Base-by-base conservation (phyloP, 2,329 filamentous ascomycete genomes). In the Cercospora sojina region DNA sequence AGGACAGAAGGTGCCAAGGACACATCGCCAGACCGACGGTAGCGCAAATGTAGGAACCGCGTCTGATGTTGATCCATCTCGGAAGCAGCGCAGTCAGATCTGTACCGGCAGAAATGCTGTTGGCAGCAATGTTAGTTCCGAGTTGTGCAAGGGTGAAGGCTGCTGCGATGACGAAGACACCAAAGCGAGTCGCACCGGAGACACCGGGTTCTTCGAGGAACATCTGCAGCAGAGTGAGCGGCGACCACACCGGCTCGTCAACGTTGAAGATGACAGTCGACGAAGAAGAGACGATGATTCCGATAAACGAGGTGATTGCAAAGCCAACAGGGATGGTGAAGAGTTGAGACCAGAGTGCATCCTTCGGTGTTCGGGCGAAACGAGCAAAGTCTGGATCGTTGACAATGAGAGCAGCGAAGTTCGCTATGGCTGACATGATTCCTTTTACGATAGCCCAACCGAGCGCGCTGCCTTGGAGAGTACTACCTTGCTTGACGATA, bases 391-490 rank as follows among this genome's bases (percentile, higher is more conserved):
- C 81, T 0, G 81, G 80, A 62, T 76, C 73, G 67, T 85, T 86
- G 12, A 85, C 82, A 23, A 81, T 73, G 64, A 80, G 76, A 1
- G 79, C 78, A 7, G 79, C 80, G 3, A 80, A 74, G 2, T 79
- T 78, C 9, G 78, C 79, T 60, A 80, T 77, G 3, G 91, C 89
- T 25, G 86, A 89, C 92, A 97, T 96, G 79, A 96, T 89, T 41
- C 92, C 92, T 68, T 89, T 90, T 67, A 97, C 86, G 65, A 97
- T 88, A 25, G 88, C 86, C 93, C 93, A 97, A 1, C 83, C 92
- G 3, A 97, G 83, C 0, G 84, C 84, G 67, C 86, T 89, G 29
- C 93, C 93, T 4, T 86, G 80, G 4, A 87, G 79, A 3, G 81
- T 86, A 55, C 86, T 85, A 0, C 85, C 81, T 75, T 94, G 90